Percentiles rank a stretch among this genome's conserved stretches.
Conservation (phyloP, 768 basidiomycete species). For the Suillus weaverae region DNA sequence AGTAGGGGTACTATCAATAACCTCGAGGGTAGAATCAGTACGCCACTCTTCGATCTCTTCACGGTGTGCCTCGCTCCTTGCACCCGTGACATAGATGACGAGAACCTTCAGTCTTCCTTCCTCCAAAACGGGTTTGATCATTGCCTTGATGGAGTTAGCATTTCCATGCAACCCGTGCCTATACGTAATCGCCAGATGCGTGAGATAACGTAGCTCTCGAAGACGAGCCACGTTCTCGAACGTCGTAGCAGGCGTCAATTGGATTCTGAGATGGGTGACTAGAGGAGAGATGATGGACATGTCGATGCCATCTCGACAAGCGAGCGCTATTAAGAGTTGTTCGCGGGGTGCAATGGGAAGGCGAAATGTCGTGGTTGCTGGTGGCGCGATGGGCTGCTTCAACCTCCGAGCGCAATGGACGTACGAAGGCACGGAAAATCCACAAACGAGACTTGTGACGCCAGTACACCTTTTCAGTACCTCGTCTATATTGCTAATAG, state of each 20-base stretch:
- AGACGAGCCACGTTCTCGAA: slow-evolving; percentile 11
- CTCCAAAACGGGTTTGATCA: slow-evolving; percentile 13
- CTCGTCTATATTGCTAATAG: slow-evolving; percentile 31
- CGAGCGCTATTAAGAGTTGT: slow-evolving; percentile 35
- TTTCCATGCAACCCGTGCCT: slow-evolving; percentile 1
- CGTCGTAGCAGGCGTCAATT: slow-evolving; percentile 23
- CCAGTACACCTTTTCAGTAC: slow-evolving; percentile 33
- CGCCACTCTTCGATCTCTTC: slow-evolving; percentile 16
- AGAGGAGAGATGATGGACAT: slow-evolving; percentile 27
- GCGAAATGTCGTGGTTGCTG: slow-evolving; percentile 1
- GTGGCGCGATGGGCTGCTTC: not conserved
- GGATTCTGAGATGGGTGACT: slow-evolving; percentile 36
- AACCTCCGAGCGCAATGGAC: slow-evolving; percentile 9
- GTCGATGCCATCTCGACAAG: slow-evolving; percentile 39
- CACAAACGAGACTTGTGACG: slow-evolving; percentile 36
- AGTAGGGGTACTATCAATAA: not conserved
- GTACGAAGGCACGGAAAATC: slow-evolving; percentile 34
- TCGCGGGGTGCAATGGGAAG: slow-evolving; percentile 22
- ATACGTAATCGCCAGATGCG: slow-evolving; percentile 17
- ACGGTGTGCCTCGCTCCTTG: slow-evolving; percentile 1
- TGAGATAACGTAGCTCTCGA: slow-evolving; percentile 15
- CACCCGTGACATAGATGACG: slow-evolving; percentile 13
- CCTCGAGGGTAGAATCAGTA: no score
- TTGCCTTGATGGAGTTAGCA: not conserved
- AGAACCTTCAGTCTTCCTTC: slow-evolving; percentile 9